A percentile compares a stretch with the other conserved stretches of the same genome.
Evolutionary conservation across 495 filamentous ascomycete genomes (phyloP).

Genomic region (Tetracladium setigerum): DNA sequence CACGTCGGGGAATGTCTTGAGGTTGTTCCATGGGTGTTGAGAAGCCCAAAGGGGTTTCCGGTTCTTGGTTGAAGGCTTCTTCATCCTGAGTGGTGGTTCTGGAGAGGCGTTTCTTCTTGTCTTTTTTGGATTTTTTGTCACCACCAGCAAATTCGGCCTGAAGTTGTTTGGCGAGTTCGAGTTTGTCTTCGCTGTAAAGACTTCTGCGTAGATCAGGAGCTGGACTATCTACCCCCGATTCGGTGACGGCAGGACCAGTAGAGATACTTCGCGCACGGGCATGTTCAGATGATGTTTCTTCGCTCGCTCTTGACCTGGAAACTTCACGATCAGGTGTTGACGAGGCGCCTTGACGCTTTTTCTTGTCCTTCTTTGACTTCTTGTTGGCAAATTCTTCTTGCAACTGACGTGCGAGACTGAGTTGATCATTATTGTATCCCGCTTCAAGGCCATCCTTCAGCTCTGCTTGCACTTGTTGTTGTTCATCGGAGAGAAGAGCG

Average conservation of each 20-base stretch:
- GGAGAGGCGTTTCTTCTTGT: slow-evolving; percentile 28
- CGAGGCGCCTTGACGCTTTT: slow-evolving; percentile 20
- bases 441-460: slow-evolving; percentile 28
- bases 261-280: slow-evolving; percentile 19
- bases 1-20: slow-evolving; percentile 2
- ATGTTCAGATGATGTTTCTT: slow-evolving; percentile 10
- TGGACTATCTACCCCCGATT: background rate
- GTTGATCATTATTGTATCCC: slow-evolving; percentile 14
- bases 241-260: slow-evolving; percentile 8
- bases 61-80: slow-evolving; percentile 3
- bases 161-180: slow-evolving; percentile 22
- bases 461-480: slow-evolving; percentile 35
- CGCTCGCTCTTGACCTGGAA: slow-evolving; percentile 23
- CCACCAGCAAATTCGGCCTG: slow-evolving; percentile 23
- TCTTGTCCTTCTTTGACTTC: slow-evolving; percentile 35
- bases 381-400: slow-evolving; percentile 30
- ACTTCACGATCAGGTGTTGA: slow-evolving; percentile 22
- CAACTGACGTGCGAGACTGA: slow-evolving; percentile 17
- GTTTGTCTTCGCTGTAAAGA: slow-evolving; percentile 17
- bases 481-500: slow-evolving; percentile 24
- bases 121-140: slow-evolving; percentile 32
- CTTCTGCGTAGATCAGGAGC: slow-evolving; percentile 4
- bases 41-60: background rate
- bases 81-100: slow-evolving; percentile 14
- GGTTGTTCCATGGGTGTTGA: background rate